Conservation (phyloP, 768 basidiomycete species). For the Panaeolus cyanescens region DNA sequence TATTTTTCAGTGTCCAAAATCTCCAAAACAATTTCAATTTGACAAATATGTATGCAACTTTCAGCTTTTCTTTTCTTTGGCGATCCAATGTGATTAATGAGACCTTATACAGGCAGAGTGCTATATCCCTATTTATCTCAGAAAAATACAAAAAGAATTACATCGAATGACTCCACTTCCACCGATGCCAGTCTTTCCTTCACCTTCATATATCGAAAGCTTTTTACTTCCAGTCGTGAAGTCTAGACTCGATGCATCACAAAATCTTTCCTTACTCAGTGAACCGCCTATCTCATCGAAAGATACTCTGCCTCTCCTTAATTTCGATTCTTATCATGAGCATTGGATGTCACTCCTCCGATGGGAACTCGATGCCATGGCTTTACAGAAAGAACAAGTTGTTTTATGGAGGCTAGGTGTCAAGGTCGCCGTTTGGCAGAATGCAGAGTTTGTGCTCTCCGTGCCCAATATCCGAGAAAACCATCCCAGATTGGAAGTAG, state of each 20-base stretch:
- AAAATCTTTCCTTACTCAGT: slow-evolving; percentile 27
- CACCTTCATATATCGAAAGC: slow-evolving; percentile 38
- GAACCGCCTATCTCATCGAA: slow-evolving; percentile 25
- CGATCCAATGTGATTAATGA: background rate
- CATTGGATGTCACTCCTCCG: slow-evolving; percentile 46
- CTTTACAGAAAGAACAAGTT: slow-evolving; percentile 42
- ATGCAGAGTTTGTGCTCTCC: slow-evolving; percentile 36
- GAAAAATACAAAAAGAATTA: slow-evolving; percentile 47
- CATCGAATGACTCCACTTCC: slow-evolving; percentile 44
- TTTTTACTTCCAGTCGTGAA: slow-evolving; percentile 40
- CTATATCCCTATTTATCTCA: slow-evolving; percentile 50
- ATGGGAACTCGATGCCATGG: slow-evolving; percentile 46
- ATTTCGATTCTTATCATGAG: slow-evolving; percentile 31
- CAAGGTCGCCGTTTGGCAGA: slow-evolving; percentile 36
- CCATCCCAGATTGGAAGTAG: slow-evolving; percentile 43
- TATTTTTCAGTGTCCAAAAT: slow-evolving; percentile 9
- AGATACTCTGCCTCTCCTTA: slow-evolving; percentile 23
- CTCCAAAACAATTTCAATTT: slow-evolving; percentile 30
- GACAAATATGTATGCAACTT: slow-evolving; percentile 46
- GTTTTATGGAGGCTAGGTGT: slow-evolving; percentile 42
- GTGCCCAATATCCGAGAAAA: slow-evolving; percentile 44
- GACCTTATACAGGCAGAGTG: slow-evolving; percentile 40
- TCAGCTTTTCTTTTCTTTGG: background rate
- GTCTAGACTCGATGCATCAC: slow-evolving; percentile 15
- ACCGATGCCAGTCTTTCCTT: slow-evolving; percentile 43